Evolutionary conservation across 768 basidiomycete species (phyloP), one percentile per base, ranked within the genome.

Genomic region (Mycena pura): DNA sequence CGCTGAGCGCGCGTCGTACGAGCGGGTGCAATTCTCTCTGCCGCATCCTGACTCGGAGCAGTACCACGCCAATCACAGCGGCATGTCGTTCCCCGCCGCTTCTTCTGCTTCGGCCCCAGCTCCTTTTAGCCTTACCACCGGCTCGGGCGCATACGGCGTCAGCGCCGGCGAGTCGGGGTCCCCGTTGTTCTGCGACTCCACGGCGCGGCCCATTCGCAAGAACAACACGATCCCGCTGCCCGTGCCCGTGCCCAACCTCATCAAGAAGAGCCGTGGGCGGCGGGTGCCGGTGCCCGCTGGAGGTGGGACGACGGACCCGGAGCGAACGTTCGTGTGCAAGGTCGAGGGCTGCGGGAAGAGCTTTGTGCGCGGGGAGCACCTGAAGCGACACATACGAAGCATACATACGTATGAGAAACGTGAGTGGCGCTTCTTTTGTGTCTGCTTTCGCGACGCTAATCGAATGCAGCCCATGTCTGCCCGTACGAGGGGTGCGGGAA

Each of bases 371-470:
- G 75, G 78, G 5, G 84, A 86, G 55, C 86, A 87, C 69, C 74
- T 87, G 38, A 84, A 85, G 69, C 73, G 86, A 24, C 86, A 87
- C 68, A 77, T 86, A 38, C 63, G 80, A 24, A 81, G 80, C 27
- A 80, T 87, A 36, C 85, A 87, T 69, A 86, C 85, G 34, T 73
- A 84, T 62, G 84, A 86, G 64, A 85, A 83, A 73, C 82, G 86
- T 87, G 58, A 62, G 85, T 72, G 0, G 11, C 28, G 15, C 25
- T 59, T 41, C 46, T 28, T 13, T 15, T 34, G 11, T 14, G 8
- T 28, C 44, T n/a, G 17, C 15, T 24, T 28, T 46, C 24, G 44
- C 11, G n/a, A 46, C 9, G 44, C 44, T 46, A 25, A 46, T 13
- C 3, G 41, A n/a, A 11, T 36, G 32, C 28, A 65, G 64, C 60